These are phyloP conservation scores for Claviceps maximensis DNA, from an alignment of 2,329 filamentous ascomycete genomes.

Conservation along the genomic window DNA sequence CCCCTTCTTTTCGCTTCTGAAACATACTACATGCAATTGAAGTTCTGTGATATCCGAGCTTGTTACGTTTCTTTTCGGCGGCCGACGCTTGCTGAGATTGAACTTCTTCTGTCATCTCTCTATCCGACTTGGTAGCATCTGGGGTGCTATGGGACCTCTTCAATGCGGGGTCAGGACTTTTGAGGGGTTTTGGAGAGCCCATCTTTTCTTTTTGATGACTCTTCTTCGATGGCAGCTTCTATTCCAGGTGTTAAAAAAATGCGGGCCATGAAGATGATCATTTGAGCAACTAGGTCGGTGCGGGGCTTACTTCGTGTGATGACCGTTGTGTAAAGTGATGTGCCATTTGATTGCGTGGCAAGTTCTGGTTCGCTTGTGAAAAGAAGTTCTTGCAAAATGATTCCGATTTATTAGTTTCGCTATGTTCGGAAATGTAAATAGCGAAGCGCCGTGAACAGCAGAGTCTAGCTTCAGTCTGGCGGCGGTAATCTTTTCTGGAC, in stretches of 20 bases:
- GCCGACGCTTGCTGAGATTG: conserved; percentile 18
- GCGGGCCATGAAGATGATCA: not conserved
- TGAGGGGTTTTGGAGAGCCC: conserved; percentile 12
- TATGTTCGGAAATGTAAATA: not conserved
- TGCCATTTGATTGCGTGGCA: conserved; percentile 1
- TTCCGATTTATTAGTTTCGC: not conserved
- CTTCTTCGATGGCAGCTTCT: not conserved
- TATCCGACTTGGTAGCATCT: conserved; percentile 30
- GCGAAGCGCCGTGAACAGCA: not conserved
- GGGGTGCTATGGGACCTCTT: conserved; percentile 39
- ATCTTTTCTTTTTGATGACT: conserved; percentile 1
- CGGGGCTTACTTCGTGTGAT: conserved; percentile 3
- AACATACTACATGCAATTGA: conserved; percentile 89
- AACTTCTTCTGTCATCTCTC: conserved; percentile 16
- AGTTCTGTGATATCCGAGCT: conserved; percentile 87
- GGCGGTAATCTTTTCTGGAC: not conserved
- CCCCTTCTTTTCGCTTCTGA: not conserved
- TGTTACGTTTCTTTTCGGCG: conserved; percentile 60
- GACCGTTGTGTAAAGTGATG: conserved; percentile 2
- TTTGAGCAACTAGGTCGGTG: not conserved
- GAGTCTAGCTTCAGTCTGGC: not conserved
- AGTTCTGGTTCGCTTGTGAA: not conserved
- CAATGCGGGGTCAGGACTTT: conserved; percentile 23
- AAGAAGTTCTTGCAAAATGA: not conserved
- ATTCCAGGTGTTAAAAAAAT: not conserved